Conservation (phyloP, 768 basidiomycete species). For the Tulasnella sp. region DNA sequence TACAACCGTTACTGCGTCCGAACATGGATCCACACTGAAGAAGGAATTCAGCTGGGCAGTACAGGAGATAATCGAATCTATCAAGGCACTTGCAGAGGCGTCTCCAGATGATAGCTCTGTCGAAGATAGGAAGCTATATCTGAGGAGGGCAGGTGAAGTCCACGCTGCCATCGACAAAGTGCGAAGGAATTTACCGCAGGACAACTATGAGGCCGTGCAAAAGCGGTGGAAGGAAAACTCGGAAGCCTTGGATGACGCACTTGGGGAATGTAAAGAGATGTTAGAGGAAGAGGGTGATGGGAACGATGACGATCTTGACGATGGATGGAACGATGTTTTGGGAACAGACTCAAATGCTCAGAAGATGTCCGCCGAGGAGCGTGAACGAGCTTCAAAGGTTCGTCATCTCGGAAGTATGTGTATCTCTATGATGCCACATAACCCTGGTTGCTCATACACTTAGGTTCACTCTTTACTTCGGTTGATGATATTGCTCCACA, state of each 20-base stretch:
- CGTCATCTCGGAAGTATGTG: neutral
- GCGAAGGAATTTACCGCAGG: conserved; percentile 7
- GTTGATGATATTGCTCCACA: conserved; percentile 1
- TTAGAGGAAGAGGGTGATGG: conserved; percentile 2
- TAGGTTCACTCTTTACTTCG: conserved; percentile 8
- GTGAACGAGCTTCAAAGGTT: neutral
- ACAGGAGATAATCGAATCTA: conserved; percentile 15
- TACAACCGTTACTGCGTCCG: neutral
- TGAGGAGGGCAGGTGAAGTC: conserved; percentile 9
- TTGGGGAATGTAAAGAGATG: conserved; percentile 16
- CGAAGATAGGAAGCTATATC: conserved; percentile 13
- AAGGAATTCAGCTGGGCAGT: conserved; percentile 17
- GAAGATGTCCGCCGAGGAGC: conserved; percentile 11
- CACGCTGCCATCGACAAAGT: conserved; percentile 14
- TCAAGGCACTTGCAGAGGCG: neutral
- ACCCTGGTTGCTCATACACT: neutral
- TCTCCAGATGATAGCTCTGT: conserved; percentile 1
- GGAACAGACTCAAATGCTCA: neutral
- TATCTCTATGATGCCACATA: neutral
- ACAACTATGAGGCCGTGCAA: conserved; percentile 13
- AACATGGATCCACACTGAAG: conserved; percentile 5
- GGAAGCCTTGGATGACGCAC: conserved; percentile 15
- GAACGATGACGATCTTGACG: conserved; percentile 4
- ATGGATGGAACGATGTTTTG: conserved; percentile 11
- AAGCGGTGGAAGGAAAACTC: conserved; percentile 12